Conservation (phyloP, 148 eudicot species). For the Rhododendron ferrugineum region DNA sequence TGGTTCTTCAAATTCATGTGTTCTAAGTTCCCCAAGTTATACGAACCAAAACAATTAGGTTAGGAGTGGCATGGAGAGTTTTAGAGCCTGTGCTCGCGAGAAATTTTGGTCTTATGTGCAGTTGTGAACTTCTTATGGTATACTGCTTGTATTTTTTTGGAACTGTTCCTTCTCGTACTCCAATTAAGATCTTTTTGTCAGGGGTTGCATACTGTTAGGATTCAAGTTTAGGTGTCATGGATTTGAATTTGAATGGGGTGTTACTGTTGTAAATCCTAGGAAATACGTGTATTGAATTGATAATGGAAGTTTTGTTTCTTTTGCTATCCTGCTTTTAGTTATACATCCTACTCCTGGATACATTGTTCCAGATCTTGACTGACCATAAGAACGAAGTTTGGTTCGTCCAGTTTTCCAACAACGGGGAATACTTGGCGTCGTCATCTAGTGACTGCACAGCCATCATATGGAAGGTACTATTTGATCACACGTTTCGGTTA, state of each 20-base stretch:
- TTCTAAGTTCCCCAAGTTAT: neutral
- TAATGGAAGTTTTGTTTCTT: neutral
- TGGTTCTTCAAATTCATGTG: neutral
- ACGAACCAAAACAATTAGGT: neutral
- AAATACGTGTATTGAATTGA: neutral
- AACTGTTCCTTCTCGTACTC: neutral
- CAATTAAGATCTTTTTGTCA: neutral
- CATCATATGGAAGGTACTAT: conserved; percentile 87
- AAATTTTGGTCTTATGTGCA: neutral
- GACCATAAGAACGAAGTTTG: conserved; percentile 89
- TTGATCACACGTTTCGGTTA: neutral
- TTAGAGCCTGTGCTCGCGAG: neutral
- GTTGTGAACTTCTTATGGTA: neutral
- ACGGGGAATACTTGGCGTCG: conserved; percentile 80
- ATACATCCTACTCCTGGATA: neutral
- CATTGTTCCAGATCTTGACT: conserved; percentile 56
- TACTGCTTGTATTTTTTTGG: neutral
- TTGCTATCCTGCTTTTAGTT: neutral
- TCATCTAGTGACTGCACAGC: conserved; percentile 89
- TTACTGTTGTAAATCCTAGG: neutral
- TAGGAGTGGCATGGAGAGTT: neutral
- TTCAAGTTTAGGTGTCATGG: neutral
- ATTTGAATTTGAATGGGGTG: neutral
- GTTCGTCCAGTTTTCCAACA: conserved; percentile 88
- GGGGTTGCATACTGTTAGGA: neutral